These are phyloP conservation scores for Trichoderma polysporum DNA, from an alignment of 2,329 filamentous ascomycete species.

Conservation along the genomic window DNA sequence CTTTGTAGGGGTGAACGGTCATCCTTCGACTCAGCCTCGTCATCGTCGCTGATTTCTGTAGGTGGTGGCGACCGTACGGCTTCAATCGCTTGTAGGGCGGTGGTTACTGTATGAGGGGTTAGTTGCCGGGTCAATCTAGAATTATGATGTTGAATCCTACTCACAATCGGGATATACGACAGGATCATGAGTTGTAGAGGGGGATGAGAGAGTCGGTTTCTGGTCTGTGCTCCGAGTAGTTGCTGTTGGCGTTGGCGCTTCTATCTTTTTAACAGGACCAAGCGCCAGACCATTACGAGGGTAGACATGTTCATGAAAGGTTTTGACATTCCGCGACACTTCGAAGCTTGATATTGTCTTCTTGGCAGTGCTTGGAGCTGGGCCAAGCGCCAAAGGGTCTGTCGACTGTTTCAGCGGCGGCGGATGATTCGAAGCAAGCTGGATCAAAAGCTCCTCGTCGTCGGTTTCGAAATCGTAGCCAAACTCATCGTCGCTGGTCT, in stretches of 20 bases:
- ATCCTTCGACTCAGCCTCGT: constrained; percentile 30
- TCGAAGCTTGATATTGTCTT: background rate
- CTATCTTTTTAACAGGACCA: background rate
- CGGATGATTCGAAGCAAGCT: constrained; percentile 32
- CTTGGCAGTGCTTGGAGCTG: background rate
- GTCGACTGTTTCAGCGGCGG: background rate
- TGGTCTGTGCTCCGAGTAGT: background rate
- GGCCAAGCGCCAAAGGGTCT: background rate
- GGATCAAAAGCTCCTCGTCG: constrained; percentile 44
- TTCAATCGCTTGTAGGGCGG: constrained; percentile 35
- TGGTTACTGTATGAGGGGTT: constrained; percentile 57
- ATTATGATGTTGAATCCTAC: constrained; percentile 27
- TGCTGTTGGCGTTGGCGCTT: background rate
- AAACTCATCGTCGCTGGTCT: constrained; percentile 45
- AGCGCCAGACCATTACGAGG: background rate
- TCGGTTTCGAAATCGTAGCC: constrained; percentile 48
- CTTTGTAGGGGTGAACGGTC: constrained; percentile 64
- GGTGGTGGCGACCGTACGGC: constrained; percentile 19
- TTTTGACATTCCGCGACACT: background rate
- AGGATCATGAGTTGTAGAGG: constrained; percentile 27
- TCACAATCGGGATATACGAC: constrained; percentile 55
- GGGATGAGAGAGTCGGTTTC: constrained; percentile 16
- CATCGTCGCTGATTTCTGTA: constrained; percentile 24
- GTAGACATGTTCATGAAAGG: background rate
- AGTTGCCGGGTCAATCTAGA: accelerated